A percentile compares a stretch with the other conserved stretches of the same genome.
Conservation (phyloP, 306 rosid species). For the Fagus crenata region DNA sequence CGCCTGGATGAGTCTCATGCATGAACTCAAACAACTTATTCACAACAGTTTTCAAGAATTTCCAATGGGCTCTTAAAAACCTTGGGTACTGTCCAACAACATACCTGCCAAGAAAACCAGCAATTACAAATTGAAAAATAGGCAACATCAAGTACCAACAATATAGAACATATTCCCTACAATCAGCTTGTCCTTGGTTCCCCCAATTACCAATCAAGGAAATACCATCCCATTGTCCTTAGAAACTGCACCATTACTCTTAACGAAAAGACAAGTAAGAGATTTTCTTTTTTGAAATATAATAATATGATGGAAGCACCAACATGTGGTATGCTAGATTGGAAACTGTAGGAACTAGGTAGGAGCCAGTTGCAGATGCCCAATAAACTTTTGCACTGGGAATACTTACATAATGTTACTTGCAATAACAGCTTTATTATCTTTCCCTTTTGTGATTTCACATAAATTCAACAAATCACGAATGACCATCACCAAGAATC, state of each 20-base stretch:
- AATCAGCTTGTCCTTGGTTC: background rate
- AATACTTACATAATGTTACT: constrained; percentile 89
- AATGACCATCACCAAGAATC: constrained; percentile 99
- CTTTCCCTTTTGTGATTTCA: constrained; percentile 96
- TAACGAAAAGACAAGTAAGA: background rate
- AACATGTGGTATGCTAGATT: background rate
- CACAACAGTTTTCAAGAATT: constrained; percentile 92
- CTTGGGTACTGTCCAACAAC: constrained; percentile 98
- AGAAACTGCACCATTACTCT: background rate
- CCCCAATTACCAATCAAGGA: background rate
- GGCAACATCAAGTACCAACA: background rate
- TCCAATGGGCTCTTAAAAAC: constrained; percentile 96
- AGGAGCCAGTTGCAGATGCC: background rate
- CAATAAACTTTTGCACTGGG: background rate
- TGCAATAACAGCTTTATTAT: constrained; percentile 97
- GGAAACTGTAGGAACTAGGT: background rate
- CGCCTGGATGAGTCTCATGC: constrained; percentile 99
- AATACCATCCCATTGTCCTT: background rate
- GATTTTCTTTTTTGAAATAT: background rate
- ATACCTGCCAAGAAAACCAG: constrained; percentile 60
- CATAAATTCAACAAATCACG: constrained; percentile 92
- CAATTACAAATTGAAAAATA: background rate
- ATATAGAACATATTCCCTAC: constrained; percentile 14
- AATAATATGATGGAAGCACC: background rate
- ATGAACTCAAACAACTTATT: constrained; percentile 95